Base-by-base conservation (phyloP, 257 asterid species). In the Solanum infundibuliforme region DNA sequence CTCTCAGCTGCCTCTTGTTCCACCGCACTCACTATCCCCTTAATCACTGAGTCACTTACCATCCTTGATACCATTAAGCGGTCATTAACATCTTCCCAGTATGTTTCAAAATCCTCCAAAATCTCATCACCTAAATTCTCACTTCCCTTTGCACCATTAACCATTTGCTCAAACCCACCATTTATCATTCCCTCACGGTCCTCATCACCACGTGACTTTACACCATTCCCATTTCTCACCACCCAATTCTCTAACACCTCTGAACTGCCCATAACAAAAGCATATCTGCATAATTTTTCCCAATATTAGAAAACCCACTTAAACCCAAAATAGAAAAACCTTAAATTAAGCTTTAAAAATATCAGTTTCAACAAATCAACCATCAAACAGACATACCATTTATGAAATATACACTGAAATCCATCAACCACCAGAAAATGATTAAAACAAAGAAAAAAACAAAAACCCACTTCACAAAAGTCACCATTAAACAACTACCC, bases 11-110 rank as follows among this genome's bases (percentile, higher is more conserved):
- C 95, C 82, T 95, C 98, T 88, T 95, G 95, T 69, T 96, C 99
- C 81, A 96, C 95, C 23, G 99, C 99, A 75, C 88, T 92, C 87
- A 97, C 98, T 94, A 97, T 93, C 86, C 99, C 99, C 90, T 94
- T 95, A 81, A 93, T 93, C 86, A 97, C 93, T 48, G 99, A 95
- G 87, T 97, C 94, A 86, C 95, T 93, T 10, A 97, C 99, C 98
- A 95, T 92, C 89, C 98, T 92, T 0, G 99, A 97, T 81, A 97
- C 91, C 90, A 87, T 89, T 52, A 97, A 87, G 68, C 96, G 90
- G 87, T 92, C 98, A 87, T 88, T 90, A 75, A 97, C 90, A 87
- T 94, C 98, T 29, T 95, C 98, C 93, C 90, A 90, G 86, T 93
- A 95, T 16, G 94, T 93, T 46, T 95, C 99, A 73, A 93, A 90